phyloP scores from a whole-genome alignment of 768 basidiomycete genomes.

The Saitozyma sp. region DNA sequence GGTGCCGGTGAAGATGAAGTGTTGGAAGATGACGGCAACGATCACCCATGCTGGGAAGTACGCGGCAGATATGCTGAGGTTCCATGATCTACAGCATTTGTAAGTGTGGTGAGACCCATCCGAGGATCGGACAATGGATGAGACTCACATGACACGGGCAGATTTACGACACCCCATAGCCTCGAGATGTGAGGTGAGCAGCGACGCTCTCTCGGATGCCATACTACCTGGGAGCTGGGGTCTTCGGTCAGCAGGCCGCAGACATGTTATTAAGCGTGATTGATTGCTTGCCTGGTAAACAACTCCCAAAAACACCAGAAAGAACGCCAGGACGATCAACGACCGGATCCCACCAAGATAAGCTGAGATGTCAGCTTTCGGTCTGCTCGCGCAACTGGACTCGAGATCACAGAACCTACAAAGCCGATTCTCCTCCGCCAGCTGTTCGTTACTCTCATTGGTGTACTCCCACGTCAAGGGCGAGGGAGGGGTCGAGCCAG shows the following conservation, averaged over 20 bases:
- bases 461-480: constrained; percentile 75
- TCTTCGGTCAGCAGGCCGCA: neutral
- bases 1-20: constrained; percentile 65
- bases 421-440: constrained; percentile 60
- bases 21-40: constrained; percentile 66
- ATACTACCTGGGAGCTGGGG: constrained; percentile 62
- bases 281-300: constrained; percentile 63
- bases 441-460: constrained; percentile 66
- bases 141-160: constrained; percentile 63
- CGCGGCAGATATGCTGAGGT: constrained; percentile 63
- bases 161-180: constrained; percentile 76
- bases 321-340: constrained; percentile 68
- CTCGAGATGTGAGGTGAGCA: constrained; percentile 71
- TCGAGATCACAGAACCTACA: constrained; percentile 54
- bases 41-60: constrained; percentile 79
- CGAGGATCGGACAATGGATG: constrained; percentile 6
- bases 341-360: constrained; percentile 65
- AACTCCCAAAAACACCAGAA: constrained; percentile 70
- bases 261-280: too few species aligned
- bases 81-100: constrained; percentile 59
- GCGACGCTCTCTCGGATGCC: constrained; percentile 64
- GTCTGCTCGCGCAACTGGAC: neutral
- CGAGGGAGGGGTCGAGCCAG: constrained; percentile 60
- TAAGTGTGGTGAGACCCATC: neutral
- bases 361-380: constrained; percentile 53